Conservation (phyloP, 345 rosid genomes). For the Bretschneidera sinensis region DNA sequence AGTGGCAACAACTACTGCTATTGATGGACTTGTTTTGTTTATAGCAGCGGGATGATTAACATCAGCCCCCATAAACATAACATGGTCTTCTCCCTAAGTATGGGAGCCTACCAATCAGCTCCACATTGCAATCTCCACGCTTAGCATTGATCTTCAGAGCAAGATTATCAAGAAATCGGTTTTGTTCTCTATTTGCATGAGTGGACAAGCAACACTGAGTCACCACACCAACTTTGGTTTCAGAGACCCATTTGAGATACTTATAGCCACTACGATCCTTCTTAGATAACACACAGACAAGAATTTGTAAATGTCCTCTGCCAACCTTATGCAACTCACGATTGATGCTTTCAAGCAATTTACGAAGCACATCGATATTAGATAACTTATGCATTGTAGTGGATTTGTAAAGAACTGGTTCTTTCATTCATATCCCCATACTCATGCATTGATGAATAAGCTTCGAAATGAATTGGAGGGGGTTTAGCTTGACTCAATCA, state of each 20-base stretch:
- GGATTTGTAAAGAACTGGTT: conserved; percentile 26
- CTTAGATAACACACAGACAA: conserved; percentile 72
- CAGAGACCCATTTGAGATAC: conserved; percentile 76
- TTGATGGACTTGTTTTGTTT: conserved; percentile 60
- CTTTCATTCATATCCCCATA: conserved; percentile 57
- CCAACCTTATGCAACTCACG: conserved; percentile 19
- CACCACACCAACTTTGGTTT: conserved; percentile 70
- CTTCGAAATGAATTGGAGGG: conserved; percentile 27
- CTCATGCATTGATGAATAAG: conserved; percentile 41
- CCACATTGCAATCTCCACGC: conserved; percentile 90
- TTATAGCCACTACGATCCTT: conserved; percentile 67
- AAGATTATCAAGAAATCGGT: conserved; percentile 67
- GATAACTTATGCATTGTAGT: conserved; percentile 42
- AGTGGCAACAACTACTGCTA: conserved; percentile 82
- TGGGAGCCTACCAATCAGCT: conserved; percentile 59
- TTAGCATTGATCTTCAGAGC: no score
- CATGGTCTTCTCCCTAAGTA: conserved; percentile 36
- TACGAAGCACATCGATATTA: conserved; percentile 29
- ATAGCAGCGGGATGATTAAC: conserved; percentile 80
- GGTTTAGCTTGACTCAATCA: conserved; percentile 27
- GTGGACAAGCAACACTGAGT: conserved; percentile 74
- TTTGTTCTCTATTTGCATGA: conserved; percentile 35
- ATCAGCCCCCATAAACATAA: conserved; percentile 90
- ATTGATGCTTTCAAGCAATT: conserved; percentile 37
- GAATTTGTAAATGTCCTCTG: conserved; percentile 44